phyloP scores from a whole-genome alignment of 768 basidiomycete genomes.

The Heimioporus sp. region DNA sequence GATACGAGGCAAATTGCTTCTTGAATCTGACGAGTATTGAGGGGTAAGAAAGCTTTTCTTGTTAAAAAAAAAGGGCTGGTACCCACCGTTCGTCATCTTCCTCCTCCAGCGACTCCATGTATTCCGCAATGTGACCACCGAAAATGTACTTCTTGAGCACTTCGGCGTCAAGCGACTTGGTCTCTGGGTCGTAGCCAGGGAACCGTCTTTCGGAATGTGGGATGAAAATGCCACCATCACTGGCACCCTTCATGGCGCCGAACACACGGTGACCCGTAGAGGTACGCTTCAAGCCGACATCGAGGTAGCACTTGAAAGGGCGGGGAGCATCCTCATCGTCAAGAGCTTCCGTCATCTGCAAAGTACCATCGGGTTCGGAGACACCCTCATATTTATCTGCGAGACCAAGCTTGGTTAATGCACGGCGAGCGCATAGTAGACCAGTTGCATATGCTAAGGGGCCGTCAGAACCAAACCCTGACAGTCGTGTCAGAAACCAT shows the following conservation, averaged over 20 bases:
- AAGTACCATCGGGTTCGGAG: constrained; percentile 83
- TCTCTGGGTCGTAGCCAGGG: constrained; percentile 94
- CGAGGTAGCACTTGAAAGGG: constrained; percentile 99
- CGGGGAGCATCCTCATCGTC: constrained; percentile 92
- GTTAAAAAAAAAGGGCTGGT: too few relatives aligned
- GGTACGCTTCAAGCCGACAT: constrained; percentile 96
- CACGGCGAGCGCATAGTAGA: constrained; percentile 91
- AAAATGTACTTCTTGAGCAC: constrained; percentile 96
- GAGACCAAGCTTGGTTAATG: constrained; percentile 91
- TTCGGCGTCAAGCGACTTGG: constrained; percentile 91
- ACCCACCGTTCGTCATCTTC: constrained; percentile 94
- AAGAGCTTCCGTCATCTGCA: constrained; percentile 78
- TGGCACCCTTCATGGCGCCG: constrained; percentile 98
- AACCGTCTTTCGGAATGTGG: constrained; percentile 98
- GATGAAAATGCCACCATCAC: constrained; percentile 96
- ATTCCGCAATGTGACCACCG: constrained; percentile 97
- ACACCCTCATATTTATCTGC: constrained; percentile 98
- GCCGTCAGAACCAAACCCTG: background rate
- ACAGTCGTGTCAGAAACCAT: constrained; percentile 14
- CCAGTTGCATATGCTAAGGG: constrained; percentile 90
- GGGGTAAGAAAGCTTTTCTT: constrained; percentile 1
- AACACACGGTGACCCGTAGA: constrained; percentile 97
- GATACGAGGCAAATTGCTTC: constrained; percentile 95
- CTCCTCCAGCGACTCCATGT: constrained; percentile 99
- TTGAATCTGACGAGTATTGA: constrained; percentile 66